These are phyloP conservation scores for Syzygium aqueum DNA, from an alignment of 345 rosid species.

Conservation along the genomic window DNA sequence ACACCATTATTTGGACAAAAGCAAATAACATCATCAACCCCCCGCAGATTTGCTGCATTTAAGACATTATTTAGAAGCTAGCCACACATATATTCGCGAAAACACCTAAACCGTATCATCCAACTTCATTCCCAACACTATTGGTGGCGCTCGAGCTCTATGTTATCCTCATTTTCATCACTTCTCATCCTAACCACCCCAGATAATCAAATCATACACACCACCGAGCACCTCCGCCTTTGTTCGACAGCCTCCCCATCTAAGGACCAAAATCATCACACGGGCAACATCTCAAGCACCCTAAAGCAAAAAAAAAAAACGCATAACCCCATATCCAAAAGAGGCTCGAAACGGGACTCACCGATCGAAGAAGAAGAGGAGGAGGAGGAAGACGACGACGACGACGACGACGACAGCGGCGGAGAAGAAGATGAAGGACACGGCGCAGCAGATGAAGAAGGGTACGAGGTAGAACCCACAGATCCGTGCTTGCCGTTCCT, in stretches of 20 bases:
- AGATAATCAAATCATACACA: background rate
- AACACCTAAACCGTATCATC: background rate
- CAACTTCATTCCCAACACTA: background rate
- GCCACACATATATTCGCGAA: background rate
- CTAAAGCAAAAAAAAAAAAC: background rate
- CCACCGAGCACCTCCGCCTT: background rate
- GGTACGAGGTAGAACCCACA: conserved; percentile 16
- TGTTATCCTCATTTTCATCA: background rate
- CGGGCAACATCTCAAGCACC: background rate
- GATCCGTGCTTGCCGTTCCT: conserved; percentile 18
- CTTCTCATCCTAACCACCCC: background rate
- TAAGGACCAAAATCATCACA: background rate
- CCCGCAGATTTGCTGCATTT: background rate
- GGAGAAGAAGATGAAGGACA: conserved; percentile 3
- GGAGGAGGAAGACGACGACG: conserved; percentile 25
- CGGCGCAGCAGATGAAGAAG: conserved; percentile 23
- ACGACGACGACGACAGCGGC: background rate
- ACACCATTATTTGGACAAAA: background rate
- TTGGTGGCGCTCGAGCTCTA: background rate
- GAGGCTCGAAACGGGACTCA: conserved; percentile 5
- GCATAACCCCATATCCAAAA: conserved; percentile 3
- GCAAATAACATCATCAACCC: background rate
- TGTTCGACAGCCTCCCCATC: background rate
- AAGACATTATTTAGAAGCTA: background rate
- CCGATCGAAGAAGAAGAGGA: conserved; percentile 30